Conservation (phyloP, 2,329 filamentous ascomycete genomes). For the Ceratocystis cubensis region DNA sequence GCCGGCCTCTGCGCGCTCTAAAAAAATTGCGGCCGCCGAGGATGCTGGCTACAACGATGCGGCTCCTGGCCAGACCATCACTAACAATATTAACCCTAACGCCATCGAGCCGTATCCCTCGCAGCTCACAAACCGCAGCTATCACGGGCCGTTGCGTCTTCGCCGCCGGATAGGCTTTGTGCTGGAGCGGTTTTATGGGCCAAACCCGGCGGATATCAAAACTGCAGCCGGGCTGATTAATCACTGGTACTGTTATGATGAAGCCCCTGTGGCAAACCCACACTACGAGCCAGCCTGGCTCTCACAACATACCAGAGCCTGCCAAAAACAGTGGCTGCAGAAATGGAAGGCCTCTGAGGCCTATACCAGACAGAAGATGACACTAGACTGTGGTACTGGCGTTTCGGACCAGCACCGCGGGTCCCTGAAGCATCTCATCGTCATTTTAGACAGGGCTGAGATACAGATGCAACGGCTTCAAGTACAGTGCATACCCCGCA, state of each 20-base stretch:
- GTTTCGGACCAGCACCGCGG: constrained; percentile 21
- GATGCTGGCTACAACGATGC: constrained; percentile 24
- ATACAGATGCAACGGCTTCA: constrained; percentile 25
- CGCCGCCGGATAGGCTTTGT: constrained; percentile 23
- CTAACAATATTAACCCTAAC: constrained; percentile 24
- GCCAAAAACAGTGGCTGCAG: constrained; percentile 16
- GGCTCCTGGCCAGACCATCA: constrained; percentile 26
- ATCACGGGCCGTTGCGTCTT: constrained; percentile 29
- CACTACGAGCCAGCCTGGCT: constrained; percentile 23
- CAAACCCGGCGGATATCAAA: constrained; percentile 22
- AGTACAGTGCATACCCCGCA: constrained; percentile 18
- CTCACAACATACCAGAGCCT: constrained; percentile 18
- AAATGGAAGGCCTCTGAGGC: constrained; percentile 15
- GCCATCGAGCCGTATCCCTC: constrained; percentile 27
- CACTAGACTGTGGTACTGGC: constrained; percentile 25
- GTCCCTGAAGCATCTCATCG: constrained; percentile 28
- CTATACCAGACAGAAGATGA: constrained; percentile 6
- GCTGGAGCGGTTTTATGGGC: constrained; percentile 25
- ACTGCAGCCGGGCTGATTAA: constrained; percentile 23
- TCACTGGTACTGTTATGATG: constrained; percentile 28
- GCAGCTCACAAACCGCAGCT: constrained; percentile 24
- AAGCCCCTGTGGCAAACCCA: constrained; percentile 22
- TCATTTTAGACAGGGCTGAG: constrained; percentile 26
- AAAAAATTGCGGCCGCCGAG: constrained; percentile 21
- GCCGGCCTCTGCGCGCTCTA: constrained; percentile 25